Evolutionary conservation across 768 basidiomycete genomes (phyloP).

Genomic region (Boletus subcaerulescens): DNA sequence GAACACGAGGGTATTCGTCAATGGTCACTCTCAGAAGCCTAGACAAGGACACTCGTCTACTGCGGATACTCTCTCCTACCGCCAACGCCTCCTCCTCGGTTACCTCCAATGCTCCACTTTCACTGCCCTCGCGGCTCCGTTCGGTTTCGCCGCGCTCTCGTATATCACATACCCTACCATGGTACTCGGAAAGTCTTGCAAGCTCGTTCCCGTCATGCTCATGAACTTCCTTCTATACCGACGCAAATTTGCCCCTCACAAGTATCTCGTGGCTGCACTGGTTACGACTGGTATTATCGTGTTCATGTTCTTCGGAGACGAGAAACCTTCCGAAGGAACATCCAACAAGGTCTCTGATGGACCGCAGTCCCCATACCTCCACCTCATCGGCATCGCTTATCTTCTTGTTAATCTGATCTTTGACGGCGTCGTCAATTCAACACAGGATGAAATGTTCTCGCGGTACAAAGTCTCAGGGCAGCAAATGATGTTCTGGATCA

Average conservation of each 20-base stretch:
- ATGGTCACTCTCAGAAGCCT: constrained; percentile 29
- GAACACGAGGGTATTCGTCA: constrained; percentile 36
- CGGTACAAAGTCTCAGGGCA: constrained; percentile 76
- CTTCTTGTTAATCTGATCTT: constrained; percentile 83
- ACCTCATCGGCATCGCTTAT: constrained; percentile 69
- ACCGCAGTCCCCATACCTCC: constrained; percentile 44
- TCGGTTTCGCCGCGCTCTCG: constrained; percentile 92
- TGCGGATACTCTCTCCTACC: constrained; percentile 34
- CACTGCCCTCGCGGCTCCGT: constrained; percentile 89
- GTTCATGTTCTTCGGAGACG: constrained; percentile 87
- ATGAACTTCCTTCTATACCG: constrained; percentile 97
- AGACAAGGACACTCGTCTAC: constrained; percentile 26
- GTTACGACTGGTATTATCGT: constrained; percentile 89
- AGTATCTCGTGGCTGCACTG: constrained; percentile 92
- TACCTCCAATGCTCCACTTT: constrained; percentile 85
- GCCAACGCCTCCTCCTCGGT: constrained; percentile 55
- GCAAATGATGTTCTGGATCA: constrained; percentile 99
- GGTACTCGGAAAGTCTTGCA: constrained; percentile 98
- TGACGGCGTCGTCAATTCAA: constrained; percentile 92
- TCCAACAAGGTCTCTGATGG: constrained; percentile 32
- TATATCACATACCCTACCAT: constrained; percentile 98
- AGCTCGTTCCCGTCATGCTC: constrained; percentile 96
- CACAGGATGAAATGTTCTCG: constrained; percentile 94
- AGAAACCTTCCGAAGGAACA: constrained; percentile 38
- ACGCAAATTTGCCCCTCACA: constrained; percentile 87